Percentiles rank a stretch among this genome's conserved stretches.
phyloP scores from a whole-genome alignment of 2,329 filamentous ascomycete species.

The Juglanconis juglandina region DNA sequence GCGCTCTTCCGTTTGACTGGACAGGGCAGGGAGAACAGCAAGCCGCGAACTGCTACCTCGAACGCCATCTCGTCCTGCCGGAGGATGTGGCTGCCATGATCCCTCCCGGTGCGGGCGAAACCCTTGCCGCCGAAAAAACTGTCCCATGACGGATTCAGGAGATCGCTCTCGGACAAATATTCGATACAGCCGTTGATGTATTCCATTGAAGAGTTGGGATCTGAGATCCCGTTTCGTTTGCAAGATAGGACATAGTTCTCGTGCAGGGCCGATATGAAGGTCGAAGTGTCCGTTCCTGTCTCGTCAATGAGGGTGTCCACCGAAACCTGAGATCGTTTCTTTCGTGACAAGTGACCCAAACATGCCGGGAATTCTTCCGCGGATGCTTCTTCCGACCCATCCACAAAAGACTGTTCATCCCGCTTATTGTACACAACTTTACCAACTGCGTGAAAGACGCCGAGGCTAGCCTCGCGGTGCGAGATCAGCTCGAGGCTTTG shows the following conservation, averaged over 20 bases:
- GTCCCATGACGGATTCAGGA: slow-evolving; percentile 72
- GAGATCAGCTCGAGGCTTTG: slow-evolving; percentile 79
- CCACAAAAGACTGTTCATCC: slow-evolving; percentile 47
- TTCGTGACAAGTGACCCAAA: slow-evolving; percentile 54
- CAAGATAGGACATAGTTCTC: slow-evolving; percentile 93
- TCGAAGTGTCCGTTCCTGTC: slow-evolving; percentile 85
- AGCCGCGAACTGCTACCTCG: slow-evolving; percentile 80
- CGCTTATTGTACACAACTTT: slow-evolving; percentile 97
- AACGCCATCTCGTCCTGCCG: slow-evolving; percentile 94
- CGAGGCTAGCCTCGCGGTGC: slow-evolving; percentile 82
- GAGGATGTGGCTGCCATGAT: slow-evolving; percentile 67
- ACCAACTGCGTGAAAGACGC: slow-evolving; percentile 93
- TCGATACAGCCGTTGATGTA: slow-evolving; percentile 83
- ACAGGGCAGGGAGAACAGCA: slow-evolving; percentile 79
- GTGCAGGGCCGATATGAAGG: slow-evolving; percentile 84
- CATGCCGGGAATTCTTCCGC: slow-evolving; percentile 58
- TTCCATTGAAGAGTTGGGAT: slow-evolving; percentile 64
- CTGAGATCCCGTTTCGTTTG: slow-evolving; percentile 48
- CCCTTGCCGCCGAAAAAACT: slow-evolving; percentile 63
- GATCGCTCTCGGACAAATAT: slow-evolving; percentile 79
- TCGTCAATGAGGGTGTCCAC: slow-evolving; percentile 84
- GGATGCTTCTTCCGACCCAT: slow-evolving; percentile 33
- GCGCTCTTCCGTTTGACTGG: slow-evolving; percentile 71
- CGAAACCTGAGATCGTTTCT: slow-evolving; percentile 61
- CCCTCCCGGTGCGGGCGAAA: slow-evolving; percentile 46